Conservation (phyloP, 106 monocot species). For the Allium fistulosum region DNA sequence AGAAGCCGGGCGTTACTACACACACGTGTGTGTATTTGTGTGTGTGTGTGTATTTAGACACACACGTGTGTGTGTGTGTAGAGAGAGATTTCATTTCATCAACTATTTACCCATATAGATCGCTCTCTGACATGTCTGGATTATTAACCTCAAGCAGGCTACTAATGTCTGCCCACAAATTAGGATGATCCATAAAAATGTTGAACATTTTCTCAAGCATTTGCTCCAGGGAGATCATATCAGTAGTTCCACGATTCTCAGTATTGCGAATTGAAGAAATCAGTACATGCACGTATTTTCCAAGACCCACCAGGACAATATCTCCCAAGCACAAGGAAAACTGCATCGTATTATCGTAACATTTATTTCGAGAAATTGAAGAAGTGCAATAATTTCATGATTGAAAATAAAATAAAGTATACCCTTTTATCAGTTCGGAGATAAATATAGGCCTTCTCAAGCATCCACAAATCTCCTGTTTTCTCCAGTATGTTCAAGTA, state of each 20-base stretch:
- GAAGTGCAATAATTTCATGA: too few species aligned
- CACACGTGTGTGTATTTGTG: too few species aligned
- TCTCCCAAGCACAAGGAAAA: slow-evolving; percentile 80
- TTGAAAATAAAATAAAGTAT: slow-evolving; percentile 1
- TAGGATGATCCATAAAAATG: slow-evolving; percentile 84
- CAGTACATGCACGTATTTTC: slow-evolving; percentile 76
- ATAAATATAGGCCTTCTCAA: slow-evolving; percentile 82
- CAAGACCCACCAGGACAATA: slow-evolving; percentile 75
- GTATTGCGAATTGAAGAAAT: slow-evolving; percentile 41
- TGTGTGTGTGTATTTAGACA: too few species aligned
- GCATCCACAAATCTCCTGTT: slow-evolving; percentile 60
- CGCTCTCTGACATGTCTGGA: slow-evolving; percentile 64
- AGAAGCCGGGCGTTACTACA: too few species aligned
- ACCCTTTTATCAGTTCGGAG: slow-evolving; percentile 91
- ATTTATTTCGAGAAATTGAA: too few species aligned
- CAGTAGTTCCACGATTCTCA: slow-evolving; percentile 19
- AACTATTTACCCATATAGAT: slow-evolving; percentile 45
- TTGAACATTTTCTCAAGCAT: slow-evolving; percentile 80
- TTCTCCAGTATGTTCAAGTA: slow-evolving; percentile 84
- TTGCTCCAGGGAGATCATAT: slow-evolving; percentile 36
- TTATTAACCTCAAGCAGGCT: slow-evolving; percentile 70
- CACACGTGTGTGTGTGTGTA: too few species aligned
- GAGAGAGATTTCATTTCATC: too few species aligned
- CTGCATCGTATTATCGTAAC: slow-evolving; percentile 11
- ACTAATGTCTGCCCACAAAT: slow-evolving; percentile 67